phyloP scores from a whole-genome alignment of 176 grass and related monocot species.

The Rhynchospora tenuis region DNA sequence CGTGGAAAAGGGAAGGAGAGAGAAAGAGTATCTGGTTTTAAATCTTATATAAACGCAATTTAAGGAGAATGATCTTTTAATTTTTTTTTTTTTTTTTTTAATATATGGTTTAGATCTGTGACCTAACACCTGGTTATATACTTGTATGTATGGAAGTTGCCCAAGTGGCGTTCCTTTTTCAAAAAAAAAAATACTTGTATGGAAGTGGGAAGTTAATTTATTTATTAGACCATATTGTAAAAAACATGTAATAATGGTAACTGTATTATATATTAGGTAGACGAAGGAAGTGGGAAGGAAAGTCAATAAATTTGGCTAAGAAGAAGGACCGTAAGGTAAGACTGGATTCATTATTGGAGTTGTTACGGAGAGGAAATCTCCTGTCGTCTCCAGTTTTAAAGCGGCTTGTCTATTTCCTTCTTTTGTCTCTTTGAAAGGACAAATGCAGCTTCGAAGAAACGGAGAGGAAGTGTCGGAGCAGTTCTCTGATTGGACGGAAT shows the following conservation, averaged over 20 bases:
- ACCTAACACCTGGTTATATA: too few relatives aligned
- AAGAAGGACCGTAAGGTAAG: background rate
- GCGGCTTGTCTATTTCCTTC: background rate
- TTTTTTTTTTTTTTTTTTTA: background rate
- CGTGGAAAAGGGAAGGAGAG: slow-evolving; percentile 17
- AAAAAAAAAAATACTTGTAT: too few relatives aligned
- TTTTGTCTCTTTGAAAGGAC: background rate
- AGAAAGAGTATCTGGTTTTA: background rate
- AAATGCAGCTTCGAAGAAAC: background rate
- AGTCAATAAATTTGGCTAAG: background rate
- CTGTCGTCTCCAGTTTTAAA: background rate
- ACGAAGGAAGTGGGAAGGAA: background rate
- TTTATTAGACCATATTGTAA: background rate
- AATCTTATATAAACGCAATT: background rate
- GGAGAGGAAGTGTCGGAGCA: background rate
- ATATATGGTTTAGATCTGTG: background rate
- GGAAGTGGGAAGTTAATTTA: background rate
- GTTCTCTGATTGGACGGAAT: background rate
- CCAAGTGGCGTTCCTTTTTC: too few relatives aligned
- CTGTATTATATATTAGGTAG: background rate
- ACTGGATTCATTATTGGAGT: background rate
- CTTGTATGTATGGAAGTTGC: too few relatives aligned
- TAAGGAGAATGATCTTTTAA: background rate
- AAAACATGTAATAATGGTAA: background rate
- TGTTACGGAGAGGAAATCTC: background rate